Evolutionary conservation across 805 yeast genomes (phyloP), one percentile per base, ranked within the genome.

Genomic region (Jamesozyma jinghongensis): DNA sequence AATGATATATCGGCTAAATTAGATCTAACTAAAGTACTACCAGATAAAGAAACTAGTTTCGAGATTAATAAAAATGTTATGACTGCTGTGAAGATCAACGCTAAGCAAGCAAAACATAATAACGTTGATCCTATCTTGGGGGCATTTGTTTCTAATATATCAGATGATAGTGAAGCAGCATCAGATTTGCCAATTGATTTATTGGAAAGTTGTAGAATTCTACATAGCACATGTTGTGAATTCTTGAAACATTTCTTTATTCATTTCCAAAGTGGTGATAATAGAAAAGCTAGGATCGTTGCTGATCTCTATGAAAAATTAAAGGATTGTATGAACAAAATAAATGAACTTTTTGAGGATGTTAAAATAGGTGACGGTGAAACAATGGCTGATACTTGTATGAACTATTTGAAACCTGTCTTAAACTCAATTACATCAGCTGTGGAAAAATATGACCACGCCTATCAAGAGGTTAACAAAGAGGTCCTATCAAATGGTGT

Each of bases 231-330:
- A 0, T 76, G 88, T 2, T 70, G 79, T 29, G 94, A 83, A 57
- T 84, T 83, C 54, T 60, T 84, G 32, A 73, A 77, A 42, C 94
- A 83, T 56, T 84, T 82, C 56, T 84, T 88, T 82, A 55, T 70
- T 1, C 79, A 77, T 54, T 74, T 74, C 50, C 73, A 71, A 44
- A 68, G 73, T 38, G 69, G 73, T 32, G 69, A 67, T 41, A 61
- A 70, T 2, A 57, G 70, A 31, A 71, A 71, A 38, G 74, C 73
- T 0, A 43, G 46, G 1, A 52, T 62, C 7, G 57, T 77, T 26
- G 66, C 69, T 39, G 71, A 67, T 37, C 61, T 79, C 20, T 75
- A 69, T 40, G 61, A 59, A 22, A 70, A 77, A 40, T 51, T 79
- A 17, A 59, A 63, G 25, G 75, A 63, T 32, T 73, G 79, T 39